phyloP scores from a whole-genome alignment of 1,284 basidiomycete species.

The Melampsora larici-populina region DNA sequence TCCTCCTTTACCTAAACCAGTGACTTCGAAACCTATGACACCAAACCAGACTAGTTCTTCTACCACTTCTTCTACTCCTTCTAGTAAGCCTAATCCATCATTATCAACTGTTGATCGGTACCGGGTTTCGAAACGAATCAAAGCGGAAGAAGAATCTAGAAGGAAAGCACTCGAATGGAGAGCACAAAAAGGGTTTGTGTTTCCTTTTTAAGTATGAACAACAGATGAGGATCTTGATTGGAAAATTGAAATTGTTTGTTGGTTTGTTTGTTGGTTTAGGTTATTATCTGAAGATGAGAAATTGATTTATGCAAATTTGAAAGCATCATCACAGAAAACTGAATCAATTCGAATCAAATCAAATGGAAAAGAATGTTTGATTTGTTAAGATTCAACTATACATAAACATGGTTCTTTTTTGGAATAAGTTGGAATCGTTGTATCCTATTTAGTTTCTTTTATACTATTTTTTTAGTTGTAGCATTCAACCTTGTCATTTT shows the following conservation, averaged over 20 bases:
- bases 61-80: not conserved
- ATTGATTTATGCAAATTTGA: not conserved
- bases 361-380: not conserved
- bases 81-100: not conserved
- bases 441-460: too few species aligned
- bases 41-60: not conserved
- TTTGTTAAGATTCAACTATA: not conserved
- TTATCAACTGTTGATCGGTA: not conserved
- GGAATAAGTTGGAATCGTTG: too few species aligned
- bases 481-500: too few species aligned
- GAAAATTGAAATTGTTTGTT: too few species aligned
- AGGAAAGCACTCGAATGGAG: slow-evolving; percentile 8
- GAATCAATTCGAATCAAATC: not conserved
- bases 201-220: too few species aligned
- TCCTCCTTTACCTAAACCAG: not conserved
- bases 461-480: too few species aligned
- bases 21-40: not conserved
- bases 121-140: not conserved
- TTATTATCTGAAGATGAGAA: not conserved
- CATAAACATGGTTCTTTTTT: too few species aligned
- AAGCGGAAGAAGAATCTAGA: slow-evolving; percentile 7
- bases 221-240: too few species aligned
- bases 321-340: not conserved
- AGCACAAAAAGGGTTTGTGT: not conserved
- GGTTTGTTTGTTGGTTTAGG: not conserved